Base-by-base conservation (phyloP, 2,329 filamentous ascomycete genomes). In the Aspergillus pseudoglaucus region DNA sequence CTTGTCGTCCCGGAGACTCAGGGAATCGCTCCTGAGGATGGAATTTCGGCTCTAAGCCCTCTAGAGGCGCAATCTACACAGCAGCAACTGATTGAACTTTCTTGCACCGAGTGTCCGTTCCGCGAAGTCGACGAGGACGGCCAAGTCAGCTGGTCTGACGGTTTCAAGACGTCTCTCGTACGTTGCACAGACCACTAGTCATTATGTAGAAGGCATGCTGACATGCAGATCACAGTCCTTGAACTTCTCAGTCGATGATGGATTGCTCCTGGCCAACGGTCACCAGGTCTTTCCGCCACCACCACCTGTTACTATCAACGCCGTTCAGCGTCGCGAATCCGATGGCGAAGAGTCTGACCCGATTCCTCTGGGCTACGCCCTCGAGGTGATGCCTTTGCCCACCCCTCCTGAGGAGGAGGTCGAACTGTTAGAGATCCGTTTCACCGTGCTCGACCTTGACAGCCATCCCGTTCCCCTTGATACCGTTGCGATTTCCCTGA, bases 401-500 rank as follows among this genome's bases (percentile, higher is more conserved):
- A 51, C 58, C 10, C 54, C 63, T 14, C 49, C 56, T 7, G 63
- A 69, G 20, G 62, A 61, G 8, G 61, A 55, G 6, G 55, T 61
- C 39, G 63, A 69, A 7, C 53, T 74, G 20, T 52, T 69, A 2
- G 59, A 64, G 9, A 55, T 74, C 49, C 65, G 69, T 35, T 72
- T 75, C 56, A 74, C 71, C n/a, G 63, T 74, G 32, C 63, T 75
- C 23, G 70, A 72, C 46, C 57, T 75, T 15, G 66, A 68, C 38
- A 59, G 63, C 23, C 62, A 66, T 42, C 71, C 72, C 1, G 69
- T 73, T 8, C 69, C 71, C 15, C 60, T 73, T n/a, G 67, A 73
- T 47, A 71, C 71, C 12, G 58, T 74, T 38, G 61, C 64, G 25
- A 61, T 75, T 39, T 64, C 62, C 30, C 57, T 73, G 15, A 58